Base-by-base conservation (phyloP, 164 flowering plant genomes). In the Sextonia rubra region DNA sequence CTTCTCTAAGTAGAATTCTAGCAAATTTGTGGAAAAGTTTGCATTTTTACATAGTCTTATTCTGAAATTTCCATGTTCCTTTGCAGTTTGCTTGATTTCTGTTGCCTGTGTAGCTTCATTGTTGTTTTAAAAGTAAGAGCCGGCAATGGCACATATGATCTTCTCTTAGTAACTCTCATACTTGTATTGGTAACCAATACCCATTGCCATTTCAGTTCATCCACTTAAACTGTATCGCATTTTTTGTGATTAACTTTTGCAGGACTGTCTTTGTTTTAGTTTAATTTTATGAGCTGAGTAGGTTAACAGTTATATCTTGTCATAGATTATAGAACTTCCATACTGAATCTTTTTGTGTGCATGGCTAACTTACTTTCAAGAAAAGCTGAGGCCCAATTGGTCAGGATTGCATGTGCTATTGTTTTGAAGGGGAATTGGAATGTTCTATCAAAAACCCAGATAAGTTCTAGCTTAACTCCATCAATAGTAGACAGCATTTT, bases 351-450 rank as follows among this genome's bases (percentile, higher is more conserved):
- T 52, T 32, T 20, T 18, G 8, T n/a, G 2, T 23, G 8, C 15
- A 78, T 78, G 80, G 77, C 77, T 32, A 22, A 4, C 63, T 71
- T 68, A 55, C 52, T 69, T 22, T 44, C 66, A 27, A 64, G 23
- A 58, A 75, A 25, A 26, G 65, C 58, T 49, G 87, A 85, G 23
- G 48, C 76, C 48, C 81, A 73, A 48, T 55, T 86, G 5, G 66
- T 82, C 32, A 77, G 71, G 78, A 71, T 77, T 47, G 69, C 90
- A 1, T 87, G 74, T 75, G 85, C 85, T 1, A 44, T 84, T 52
- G 80, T 84, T 2, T 29, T 91, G 18, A 90, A 87, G 73, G 90
- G 98, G 14, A 76, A 82, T 4, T 93, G 91, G 93, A 80, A 63
- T 56, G 63, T 49, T 66, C 77, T 88, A 68, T 77, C 81, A 72